phyloP scores from a whole-genome alignment of 352 stramenopile genomes.

The Heterotrichella gracilis region DNA sequence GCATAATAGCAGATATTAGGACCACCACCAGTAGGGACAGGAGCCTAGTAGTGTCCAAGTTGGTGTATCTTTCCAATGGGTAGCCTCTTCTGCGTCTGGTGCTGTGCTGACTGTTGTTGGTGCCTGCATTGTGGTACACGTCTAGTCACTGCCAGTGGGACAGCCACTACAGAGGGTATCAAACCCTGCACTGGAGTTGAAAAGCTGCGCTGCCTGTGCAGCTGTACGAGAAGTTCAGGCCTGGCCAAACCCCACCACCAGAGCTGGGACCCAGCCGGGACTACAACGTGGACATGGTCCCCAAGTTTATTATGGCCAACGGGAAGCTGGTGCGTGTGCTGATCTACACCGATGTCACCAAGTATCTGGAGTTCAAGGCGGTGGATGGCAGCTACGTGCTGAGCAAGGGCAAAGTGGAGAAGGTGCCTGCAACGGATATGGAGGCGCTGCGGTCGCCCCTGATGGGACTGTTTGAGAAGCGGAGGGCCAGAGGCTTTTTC shows the following conservation, averaged over 20 bases:
- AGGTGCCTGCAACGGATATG: slow-evolving; percentile 74
- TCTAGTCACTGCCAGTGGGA: too few species aligned
- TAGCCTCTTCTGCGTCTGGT: too few species aligned
- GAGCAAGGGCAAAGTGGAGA: slow-evolving; percentile 47
- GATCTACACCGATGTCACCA: slow-evolving; percentile 76
- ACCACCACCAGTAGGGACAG: too few species aligned
- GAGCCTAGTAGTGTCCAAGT: too few species aligned
- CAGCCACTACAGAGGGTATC: too few species aligned
- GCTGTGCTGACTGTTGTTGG: too few species aligned
- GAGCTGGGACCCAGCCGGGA: slow-evolving; percentile 66
- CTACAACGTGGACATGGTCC: slow-evolving; percentile 98
- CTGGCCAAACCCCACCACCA: neutral
- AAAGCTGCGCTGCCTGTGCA: slow-evolving; percentile 12
- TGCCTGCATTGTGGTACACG: too few species aligned
- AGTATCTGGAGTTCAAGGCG: slow-evolving; percentile 94
- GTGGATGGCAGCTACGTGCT: slow-evolving; percentile 92
- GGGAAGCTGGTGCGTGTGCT: slow-evolving; percentile 97
- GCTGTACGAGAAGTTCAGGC: slow-evolving; percentile 26
- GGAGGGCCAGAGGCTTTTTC: slow-evolving; percentile 86
- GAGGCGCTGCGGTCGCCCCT: slow-evolving; percentile 74
- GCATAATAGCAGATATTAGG: too few species aligned
- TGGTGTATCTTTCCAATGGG: too few species aligned
- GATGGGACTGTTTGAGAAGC: slow-evolving; percentile 97
- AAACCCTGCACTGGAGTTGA: too few species aligned
- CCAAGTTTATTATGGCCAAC: slow-evolving; percentile 99